Evolutionary conservation across 192 early-diverging fungal genomes (phyloP).

Genomic region (Neocallimastix lanati): DNA sequence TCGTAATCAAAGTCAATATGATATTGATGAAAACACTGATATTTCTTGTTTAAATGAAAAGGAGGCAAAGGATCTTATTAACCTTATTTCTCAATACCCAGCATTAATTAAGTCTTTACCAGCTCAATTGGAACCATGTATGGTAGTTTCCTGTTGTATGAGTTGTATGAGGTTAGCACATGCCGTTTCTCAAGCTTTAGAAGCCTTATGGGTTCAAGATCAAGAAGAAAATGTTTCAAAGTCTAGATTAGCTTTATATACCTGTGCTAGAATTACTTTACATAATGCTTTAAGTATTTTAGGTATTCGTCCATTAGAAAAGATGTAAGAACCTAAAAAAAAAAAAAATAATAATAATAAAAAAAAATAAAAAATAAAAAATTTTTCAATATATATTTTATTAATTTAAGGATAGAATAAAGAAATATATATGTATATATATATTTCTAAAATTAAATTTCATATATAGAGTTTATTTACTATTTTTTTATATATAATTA

Average conservation of each 20-base stretch:
- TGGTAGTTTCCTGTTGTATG: slow-evolving; percentile 64
- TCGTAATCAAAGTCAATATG: slow-evolving; percentile 32
- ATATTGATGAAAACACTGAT: slow-evolving; percentile 14
- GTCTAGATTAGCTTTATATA: slow-evolving; percentile 75
- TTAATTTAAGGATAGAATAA: too few relatives aligned
- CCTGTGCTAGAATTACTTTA: slow-evolving; percentile 59
- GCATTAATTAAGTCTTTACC: slow-evolving; percentile 54
- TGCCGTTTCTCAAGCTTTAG: slow-evolving; percentile 56
- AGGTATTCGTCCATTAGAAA: slow-evolving; percentile 64
- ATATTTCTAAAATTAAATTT: too few relatives aligned
- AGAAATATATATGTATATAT: too few relatives aligned
- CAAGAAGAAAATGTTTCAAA: slow-evolving; percentile 55
- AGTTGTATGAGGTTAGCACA: slow-evolving; percentile 71
- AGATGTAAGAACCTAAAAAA: slow-evolving; percentile 79
- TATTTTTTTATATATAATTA: too few relatives aligned
- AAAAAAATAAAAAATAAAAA: too few relatives aligned
- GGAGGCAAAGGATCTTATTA: slow-evolving; percentile 49
- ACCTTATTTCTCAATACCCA: slow-evolving; percentile 63
- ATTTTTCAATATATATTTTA: too few relatives aligned
- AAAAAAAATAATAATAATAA: too few relatives aligned
- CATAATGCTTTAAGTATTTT: slow-evolving; percentile 70
- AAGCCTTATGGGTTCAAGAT: slow-evolving; percentile 55
- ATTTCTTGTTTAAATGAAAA: slow-evolving; percentile 49
- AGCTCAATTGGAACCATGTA: slow-evolving; percentile 61
- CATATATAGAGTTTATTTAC: too few relatives aligned